Evolutionary conservation across 2,329 filamentous ascomycete genomes (phyloP).

Genomic region (Didymella lethalis): DNA sequence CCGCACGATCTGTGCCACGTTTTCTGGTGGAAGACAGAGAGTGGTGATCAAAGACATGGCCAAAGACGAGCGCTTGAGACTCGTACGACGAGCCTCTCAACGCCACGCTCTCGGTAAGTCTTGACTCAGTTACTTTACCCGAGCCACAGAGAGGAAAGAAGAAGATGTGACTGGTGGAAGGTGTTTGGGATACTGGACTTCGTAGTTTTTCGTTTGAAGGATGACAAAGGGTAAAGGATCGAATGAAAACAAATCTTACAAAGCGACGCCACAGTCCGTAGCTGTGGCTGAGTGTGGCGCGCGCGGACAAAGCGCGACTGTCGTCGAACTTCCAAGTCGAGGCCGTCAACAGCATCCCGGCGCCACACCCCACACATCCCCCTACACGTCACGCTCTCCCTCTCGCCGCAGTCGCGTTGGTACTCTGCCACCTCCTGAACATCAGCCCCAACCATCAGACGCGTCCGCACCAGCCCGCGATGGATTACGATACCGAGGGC

Average conservation of each 20-base stretch:
- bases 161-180: not conserved
- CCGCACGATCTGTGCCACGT: not conserved
- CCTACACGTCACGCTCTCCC: slow-evolving; percentile 30
- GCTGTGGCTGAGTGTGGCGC: slow-evolving; percentile 22
- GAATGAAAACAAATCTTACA: not conserved
- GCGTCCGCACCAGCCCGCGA: slow-evolving; percentile 39
- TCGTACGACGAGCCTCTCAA: slow-evolving; percentile 8
- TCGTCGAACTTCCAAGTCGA: slow-evolving; percentile 34
- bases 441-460: slow-evolving; percentile 22
- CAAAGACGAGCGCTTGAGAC: not conserved
- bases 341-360: slow-evolving; percentile 23
- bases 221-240: not conserved
- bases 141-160: not conserved
- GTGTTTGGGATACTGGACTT: not conserved
- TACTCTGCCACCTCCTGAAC: slow-evolving; percentile 22
- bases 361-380: slow-evolving; percentile 15
- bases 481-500: slow-evolving; percentile 61
- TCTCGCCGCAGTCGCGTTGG: slow-evolving; percentile 29
- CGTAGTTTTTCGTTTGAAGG: not conserved
- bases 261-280: slow-evolving; percentile 1
- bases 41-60: not conserved
- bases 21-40: not conserved
- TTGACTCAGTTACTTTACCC: not conserved
- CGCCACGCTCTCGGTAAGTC: not conserved
- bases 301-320: slow-evolving; percentile 12